Evolutionary conservation across 2,329 filamentous ascomycete genomes (phyloP), one percentile per base, ranked within the genome.

Genomic region (Trichoderma polysporum): DNA sequence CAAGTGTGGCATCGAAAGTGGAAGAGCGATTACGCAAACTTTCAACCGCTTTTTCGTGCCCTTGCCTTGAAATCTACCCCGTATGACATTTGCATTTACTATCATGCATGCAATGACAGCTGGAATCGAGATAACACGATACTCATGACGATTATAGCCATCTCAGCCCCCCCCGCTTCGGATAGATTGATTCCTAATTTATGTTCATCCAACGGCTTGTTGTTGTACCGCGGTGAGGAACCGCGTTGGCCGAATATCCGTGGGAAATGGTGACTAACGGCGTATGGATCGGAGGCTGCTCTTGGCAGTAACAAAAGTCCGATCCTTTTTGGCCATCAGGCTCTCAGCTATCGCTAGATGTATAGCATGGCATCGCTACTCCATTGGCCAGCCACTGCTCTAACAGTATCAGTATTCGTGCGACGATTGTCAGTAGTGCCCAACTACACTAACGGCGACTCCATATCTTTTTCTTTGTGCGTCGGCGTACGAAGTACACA

Each of bases 281-380:
- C 27, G n/a, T 33, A n/a, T 17, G 57, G 13, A 19, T 45, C 19
- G 25, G 31, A 29, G 17, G 9, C 35, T 7, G 17, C 39, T 50
- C 59, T 62, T 62, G 47, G 59, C 59, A 39, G 37, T 15, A 37
- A 27, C 59, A 53, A 62, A 62, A 62, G 59, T 53, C 10, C 59
- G 4, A 52, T 39, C 59, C 13, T 17, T 39, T 29, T 52, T 47
- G 59, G 45, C 47, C n/a, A 62, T 10, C 25, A 29, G 22, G 9
- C 35, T 33, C 41, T 37, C 47, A 35, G 37, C 37, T 60, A 33
- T 25, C 22, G 45, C 13, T 60, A 31, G 33, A 10, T 25, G 41
- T 29, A 19, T 22, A 27, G 6, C 47, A 17, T 39, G 33, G 9
- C 19, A 22, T 33, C 17, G 13, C 19, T 13, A n/a, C 58, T 49